Percentiles rank a stretch among this genome's conserved stretches.
phyloP scores from a whole-genome alignment of 208 protist species.

The Wallacemonas sp. region DNA sequence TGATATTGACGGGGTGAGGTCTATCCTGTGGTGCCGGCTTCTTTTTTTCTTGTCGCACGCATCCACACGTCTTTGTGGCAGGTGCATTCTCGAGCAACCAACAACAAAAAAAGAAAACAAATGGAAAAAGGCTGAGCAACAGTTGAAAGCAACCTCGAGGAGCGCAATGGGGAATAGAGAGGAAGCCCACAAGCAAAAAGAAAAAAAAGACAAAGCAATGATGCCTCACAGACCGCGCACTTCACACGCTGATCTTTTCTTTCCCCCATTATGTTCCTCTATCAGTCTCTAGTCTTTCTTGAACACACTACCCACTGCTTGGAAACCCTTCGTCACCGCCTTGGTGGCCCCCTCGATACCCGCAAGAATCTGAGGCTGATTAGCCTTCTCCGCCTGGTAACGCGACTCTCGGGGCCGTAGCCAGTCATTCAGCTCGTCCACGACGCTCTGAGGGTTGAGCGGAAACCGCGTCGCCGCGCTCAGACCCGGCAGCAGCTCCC shows the following conservation, averaged over 20 bases:
- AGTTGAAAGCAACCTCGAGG: background rate
- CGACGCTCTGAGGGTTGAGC: conserved; percentile 40
- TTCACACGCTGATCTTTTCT: no score
- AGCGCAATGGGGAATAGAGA: no score
- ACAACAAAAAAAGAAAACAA: background rate
- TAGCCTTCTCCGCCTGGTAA: conserved; percentile 36
- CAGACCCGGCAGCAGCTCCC: conserved; percentile 40
- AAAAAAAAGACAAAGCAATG: background rate
- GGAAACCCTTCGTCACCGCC: conserved; percentile 64
- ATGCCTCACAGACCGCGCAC: no score
- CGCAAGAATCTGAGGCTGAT: conserved; percentile 49
- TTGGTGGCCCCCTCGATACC: conserved; percentile 67
- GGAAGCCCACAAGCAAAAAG: background rate
- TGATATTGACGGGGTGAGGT: no score
- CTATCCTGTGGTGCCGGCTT: no score
- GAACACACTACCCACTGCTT: conserved; percentile 62
- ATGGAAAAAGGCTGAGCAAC: background rate
- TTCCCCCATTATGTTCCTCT: no score
- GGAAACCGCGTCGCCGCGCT: conserved; percentile 70
- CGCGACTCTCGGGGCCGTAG: conserved; percentile 47
- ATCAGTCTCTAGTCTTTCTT: conserved; percentile 12
- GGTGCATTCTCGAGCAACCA: no score
- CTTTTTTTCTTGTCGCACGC: no score
- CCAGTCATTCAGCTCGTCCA: conserved; percentile 53
- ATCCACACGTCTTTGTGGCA: no score